A percentile compares a stretch with the other conserved stretches of the same genome.
Evolutionary conservation across 2,329 filamentous ascomycete genomes (phyloP).

Genomic region (Clarireedia hainanense): DNA sequence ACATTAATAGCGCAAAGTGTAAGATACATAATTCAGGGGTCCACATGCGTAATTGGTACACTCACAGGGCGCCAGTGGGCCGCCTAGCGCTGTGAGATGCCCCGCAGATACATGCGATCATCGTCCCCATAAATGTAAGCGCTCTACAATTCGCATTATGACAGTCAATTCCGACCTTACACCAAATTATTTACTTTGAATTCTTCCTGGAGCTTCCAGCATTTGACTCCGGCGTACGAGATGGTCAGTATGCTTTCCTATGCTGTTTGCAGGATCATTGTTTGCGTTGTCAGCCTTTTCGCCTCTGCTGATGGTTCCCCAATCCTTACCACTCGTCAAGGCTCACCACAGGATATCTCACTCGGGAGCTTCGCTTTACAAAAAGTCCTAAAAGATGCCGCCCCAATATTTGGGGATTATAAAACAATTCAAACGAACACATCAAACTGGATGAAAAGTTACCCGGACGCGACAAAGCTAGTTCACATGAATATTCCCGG

Average conservation of each 20-base stretch:
- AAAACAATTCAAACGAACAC: slow-evolving; percentile 18
- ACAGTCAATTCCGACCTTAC: too few relatives aligned
- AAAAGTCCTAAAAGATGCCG: slow-evolving; percentile 35
- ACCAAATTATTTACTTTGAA: too few relatives aligned
- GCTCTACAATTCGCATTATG: too few relatives aligned
- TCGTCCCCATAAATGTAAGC: too few relatives aligned
- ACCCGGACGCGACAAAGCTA: slow-evolving; percentile 35
- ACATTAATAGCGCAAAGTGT: too few relatives aligned
- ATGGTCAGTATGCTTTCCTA: not conserved
- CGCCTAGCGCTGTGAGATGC: too few relatives aligned
- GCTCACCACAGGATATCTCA: not conserved
- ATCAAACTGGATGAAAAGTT: slow-evolving; percentile 38
- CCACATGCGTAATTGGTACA: too few relatives aligned
- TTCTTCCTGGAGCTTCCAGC: too few relatives aligned
- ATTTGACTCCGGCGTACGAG: too few relatives aligned
- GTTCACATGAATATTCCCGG: slow-evolving; percentile 43
- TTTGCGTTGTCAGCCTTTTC: not conserved
- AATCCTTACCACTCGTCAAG: not conserved
- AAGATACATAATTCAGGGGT: too few relatives aligned
- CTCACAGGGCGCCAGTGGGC: too few relatives aligned
- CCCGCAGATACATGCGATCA: too few relatives aligned
- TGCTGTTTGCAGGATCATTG: not conserved
- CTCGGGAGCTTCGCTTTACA: slow-evolving; percentile 33
- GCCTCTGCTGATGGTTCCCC: not conserved
- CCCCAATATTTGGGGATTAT: slow-evolving; percentile 36